These are phyloP conservation scores for Seiridium cupressi DNA, from an alignment of 2,329 filamentous ascomycete genomes.

Conservation along the genomic window DNA sequence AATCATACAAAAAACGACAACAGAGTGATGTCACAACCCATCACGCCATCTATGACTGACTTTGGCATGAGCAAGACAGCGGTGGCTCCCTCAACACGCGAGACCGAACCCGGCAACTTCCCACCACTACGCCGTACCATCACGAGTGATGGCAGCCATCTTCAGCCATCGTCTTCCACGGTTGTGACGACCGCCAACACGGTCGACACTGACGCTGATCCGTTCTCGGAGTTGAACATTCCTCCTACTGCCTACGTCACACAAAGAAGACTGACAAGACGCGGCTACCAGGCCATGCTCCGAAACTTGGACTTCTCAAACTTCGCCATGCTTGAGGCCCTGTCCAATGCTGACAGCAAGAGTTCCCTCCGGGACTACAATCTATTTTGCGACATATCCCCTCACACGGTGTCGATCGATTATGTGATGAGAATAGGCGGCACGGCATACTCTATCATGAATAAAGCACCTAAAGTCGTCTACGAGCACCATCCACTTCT, in stretches of 20 bases:
- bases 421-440: neutral
- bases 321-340: neutral
- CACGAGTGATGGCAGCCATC: no score
- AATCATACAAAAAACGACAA: no score
- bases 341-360: neutral
- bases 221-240: neutral
- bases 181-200: no score
- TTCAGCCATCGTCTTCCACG: no score
- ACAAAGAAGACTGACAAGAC: neutral
- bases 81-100: no score
- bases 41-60: no score
- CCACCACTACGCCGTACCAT: no score
- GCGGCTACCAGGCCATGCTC: neutral
- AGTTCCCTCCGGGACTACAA: neutral
- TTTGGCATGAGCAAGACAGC: no score
- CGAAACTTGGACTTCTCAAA: neutral
- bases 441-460: neutral
- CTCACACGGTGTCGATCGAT: neutral
- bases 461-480: neutral
- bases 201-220: no score
- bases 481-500: neutral
- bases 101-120: no score
- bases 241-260: neutral
- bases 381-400: neutral
- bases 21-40: no score